Conservation (phyloP, 2,329 filamentous ascomycete genomes). For the Beauveria sp. region DNA sequence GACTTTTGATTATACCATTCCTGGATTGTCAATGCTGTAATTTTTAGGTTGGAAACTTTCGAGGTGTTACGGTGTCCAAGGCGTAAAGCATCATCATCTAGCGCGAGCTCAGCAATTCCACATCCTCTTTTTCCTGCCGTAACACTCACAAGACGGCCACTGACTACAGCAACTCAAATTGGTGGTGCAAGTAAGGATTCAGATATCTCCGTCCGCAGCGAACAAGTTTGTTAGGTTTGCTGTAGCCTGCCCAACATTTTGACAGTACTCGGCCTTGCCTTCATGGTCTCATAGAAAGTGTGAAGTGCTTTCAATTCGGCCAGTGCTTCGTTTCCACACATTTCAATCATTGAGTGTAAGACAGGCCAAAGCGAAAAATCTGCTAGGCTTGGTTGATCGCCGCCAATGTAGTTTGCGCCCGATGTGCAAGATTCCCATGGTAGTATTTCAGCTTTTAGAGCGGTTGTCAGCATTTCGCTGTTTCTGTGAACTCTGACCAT, state of each 20-base stretch:
- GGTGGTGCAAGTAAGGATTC: not conserved
- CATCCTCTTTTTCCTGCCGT: not conserved
- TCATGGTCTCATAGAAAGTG: slow-evolving; percentile 30
- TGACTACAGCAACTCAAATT: not conserved
- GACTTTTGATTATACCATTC: not conserved
- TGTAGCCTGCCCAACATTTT: slow-evolving; percentile 15
- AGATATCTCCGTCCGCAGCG: not conserved
- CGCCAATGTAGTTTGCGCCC: slow-evolving; percentile 37
- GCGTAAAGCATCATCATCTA: not conserved
- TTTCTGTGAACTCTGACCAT: not conserved
- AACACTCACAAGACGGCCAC: not conserved
- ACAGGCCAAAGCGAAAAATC: slow-evolving; percentile 54
- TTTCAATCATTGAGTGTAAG: slow-evolving; percentile 36
- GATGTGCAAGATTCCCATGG: slow-evolving; percentile 32
- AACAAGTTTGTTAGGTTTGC: not conserved
- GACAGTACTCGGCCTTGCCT: slow-evolving; percentile 15
- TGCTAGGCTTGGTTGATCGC: slow-evolving; percentile 32
- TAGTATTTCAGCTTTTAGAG: slow-evolving; percentile 26
- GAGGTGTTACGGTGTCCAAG: slow-evolving; percentile 3
- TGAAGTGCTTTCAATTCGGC: slow-evolving; percentile 23
- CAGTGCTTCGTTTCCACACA: slow-evolving; percentile 25
- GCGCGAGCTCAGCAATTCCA: not conserved
- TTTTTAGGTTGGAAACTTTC: not conserved
- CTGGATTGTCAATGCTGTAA: not conserved
- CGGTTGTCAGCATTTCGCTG: slow-evolving; percentile 12